These are phyloP conservation scores for Stipa capillata DNA, from an alignment of 176 grass and related monocot genomes.

Conservation along the genomic window DNA sequence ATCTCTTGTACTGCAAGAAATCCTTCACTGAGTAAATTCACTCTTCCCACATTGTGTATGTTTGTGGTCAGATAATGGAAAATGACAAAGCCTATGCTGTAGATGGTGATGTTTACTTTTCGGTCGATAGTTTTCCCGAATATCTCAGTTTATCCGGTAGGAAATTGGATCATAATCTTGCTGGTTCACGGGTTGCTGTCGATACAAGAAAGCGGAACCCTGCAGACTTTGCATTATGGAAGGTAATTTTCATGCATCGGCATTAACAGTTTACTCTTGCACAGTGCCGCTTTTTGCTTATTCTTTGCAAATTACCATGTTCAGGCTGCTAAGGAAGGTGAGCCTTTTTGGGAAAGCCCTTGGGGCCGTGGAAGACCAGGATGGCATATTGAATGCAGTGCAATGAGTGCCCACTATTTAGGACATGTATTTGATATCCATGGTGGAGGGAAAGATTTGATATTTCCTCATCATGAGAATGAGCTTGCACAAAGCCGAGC, in stretches of 20 bases:
- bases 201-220: slow-evolving; percentile 49
- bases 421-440: slow-evolving; percentile 68
- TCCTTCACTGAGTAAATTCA: not conserved
- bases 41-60: not conserved
- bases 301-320: slow-evolving; percentile 2
- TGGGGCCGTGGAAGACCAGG: slow-evolving; percentile 76
- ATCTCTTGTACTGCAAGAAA: not conserved
- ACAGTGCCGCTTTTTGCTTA: not conserved
- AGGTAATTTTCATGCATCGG: slow-evolving; percentile 27
- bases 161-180: slow-evolving; percentile 48
- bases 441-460: slow-evolving; percentile 72
- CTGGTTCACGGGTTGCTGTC: slow-evolving; percentile 49
- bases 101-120: slow-evolving; percentile 77
- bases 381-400: slow-evolving; percentile 89
- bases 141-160: slow-evolving; percentile 55
- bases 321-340: slow-evolving; percentile 52
- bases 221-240: slow-evolving; percentile 62
- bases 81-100: slow-evolving; percentile 54
- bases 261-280: not conserved
- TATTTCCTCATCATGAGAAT: slow-evolving; percentile 82
- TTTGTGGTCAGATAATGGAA: slow-evolving; percentile 53
- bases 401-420: slow-evolving; percentile 65
- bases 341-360: slow-evolving; percentile 64
- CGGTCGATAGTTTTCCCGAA: slow-evolving; percentile 41
- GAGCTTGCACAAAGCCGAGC: slow-evolving; percentile 65